Evolutionary conservation across 345 rosid genomes (phyloP).

Genomic region (Linum usitatissimum): DNA sequence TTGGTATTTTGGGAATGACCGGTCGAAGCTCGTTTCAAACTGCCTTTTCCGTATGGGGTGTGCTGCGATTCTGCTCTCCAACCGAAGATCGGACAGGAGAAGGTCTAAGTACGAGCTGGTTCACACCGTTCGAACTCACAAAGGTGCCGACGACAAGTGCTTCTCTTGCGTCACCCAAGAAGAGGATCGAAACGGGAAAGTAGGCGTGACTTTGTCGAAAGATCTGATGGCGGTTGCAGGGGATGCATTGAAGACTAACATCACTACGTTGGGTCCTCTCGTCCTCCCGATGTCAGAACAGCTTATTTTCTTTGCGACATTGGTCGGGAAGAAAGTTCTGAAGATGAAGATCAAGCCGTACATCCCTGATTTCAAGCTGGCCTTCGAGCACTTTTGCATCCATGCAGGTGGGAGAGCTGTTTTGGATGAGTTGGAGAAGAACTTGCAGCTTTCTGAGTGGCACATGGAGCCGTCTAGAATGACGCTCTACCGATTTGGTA

Average conservation of each 20-base stretch:
- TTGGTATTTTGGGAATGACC: constrained; percentile 4
- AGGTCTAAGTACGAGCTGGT: constrained; percentile 1
- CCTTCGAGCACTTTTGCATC: constrained; percentile 2
- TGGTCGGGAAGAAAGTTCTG: constrained; percentile 1
- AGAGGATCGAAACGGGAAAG: constrained; percentile 1
- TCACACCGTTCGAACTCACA: constrained; percentile 1
- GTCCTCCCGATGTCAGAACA: not conserved
- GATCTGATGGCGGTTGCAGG: constrained; percentile 3
- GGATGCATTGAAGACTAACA: constrained; percentile 1
- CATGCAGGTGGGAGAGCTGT: constrained; percentile 4
- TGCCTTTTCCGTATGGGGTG: constrained; percentile 2
- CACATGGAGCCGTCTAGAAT: constrained; percentile 4
- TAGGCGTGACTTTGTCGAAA: not conserved
- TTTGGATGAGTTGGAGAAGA: not conserved
- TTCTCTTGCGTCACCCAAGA: constrained; percentile 4
- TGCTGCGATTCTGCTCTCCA: constrained; percentile 1
- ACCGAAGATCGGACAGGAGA: not conserved
- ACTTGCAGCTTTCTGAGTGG: constrained; percentile 1
- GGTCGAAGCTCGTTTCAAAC: constrained; percentile 1
- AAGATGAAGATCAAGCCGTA: constrained; percentile 4
- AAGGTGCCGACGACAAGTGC: constrained; percentile 1
- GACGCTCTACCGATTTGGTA: constrained; percentile 1
- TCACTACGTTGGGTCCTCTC: not conserved
- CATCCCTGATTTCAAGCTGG: constrained; percentile 5
- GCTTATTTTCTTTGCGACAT: not conserved